phyloP scores from a whole-genome alignment of 345 rosid genomes.

The Citrus mangshanensis region DNA sequence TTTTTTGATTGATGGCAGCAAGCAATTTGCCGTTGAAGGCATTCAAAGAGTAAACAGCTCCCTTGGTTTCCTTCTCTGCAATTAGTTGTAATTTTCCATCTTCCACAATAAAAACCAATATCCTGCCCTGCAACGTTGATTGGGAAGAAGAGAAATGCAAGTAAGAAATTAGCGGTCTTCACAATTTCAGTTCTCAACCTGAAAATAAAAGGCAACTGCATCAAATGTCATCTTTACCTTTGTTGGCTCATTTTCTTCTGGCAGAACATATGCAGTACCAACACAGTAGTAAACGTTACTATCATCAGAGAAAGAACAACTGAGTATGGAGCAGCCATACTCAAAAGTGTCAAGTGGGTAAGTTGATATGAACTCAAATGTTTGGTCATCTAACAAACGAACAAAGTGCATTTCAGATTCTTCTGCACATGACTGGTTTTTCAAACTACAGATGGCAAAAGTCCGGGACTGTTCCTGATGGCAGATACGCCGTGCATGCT shows the following conservation, averaged over 20 bases:
- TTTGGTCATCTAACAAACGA: conserved; percentile 82
- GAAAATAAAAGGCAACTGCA: not conserved
- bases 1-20: conserved; percentile 90
- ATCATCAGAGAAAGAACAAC: conserved; percentile 89
- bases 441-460: conserved; percentile 79
- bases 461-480: conserved; percentile 96
- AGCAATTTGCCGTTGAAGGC: conserved; percentile 91
- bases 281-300: conserved; percentile 77
- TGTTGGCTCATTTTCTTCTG: conserved; percentile 81
- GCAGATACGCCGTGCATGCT: conserved; percentile 86
- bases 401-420: conserved; percentile 79
- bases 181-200: not conserved
- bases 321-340: conserved; percentile 85
- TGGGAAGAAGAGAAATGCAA: not conserved
- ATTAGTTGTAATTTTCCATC: conserved; percentile 86
- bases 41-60: conserved; percentile 80
- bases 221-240: conserved; percentile 45
- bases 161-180: not conserved
- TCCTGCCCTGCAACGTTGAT: conserved; percentile 60
- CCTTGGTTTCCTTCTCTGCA: conserved; percentile 90
- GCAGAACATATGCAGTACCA: conserved; percentile 94
- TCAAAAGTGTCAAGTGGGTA: conserved; percentile 85
- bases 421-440: conserved; percentile 64
- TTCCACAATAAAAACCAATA: conserved; percentile 81
- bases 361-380: conserved; percentile 72